Evolutionary conservation across 208 protist genomes (phyloP), one percentile per base, ranked within the genome.

Genomic region (Leishmania aethiopica): DNA sequence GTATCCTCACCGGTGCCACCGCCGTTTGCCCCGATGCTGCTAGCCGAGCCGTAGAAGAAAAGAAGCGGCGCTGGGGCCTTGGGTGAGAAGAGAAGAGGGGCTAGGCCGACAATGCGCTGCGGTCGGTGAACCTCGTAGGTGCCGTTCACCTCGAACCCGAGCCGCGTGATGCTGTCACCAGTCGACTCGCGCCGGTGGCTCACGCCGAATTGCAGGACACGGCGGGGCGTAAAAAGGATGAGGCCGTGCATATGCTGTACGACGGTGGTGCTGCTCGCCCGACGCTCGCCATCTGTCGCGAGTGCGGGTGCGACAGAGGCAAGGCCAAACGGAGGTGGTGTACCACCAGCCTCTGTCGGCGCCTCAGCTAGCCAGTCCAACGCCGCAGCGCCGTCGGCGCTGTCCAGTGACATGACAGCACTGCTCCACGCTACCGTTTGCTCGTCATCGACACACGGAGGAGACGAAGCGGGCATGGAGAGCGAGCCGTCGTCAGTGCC

Each of bases 321-420:
- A 59, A 77, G 11, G 35, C 73, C 11, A 37, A 77, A 45, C 47
- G 37, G 32, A 2, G 80, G 80, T 11, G 64, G 17, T 37, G 51
- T 45, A 13, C 73, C 47, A 13, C 73, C 47, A 42, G n/a, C n/a
- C 40, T 77, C 35, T 62, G 75, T 47, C 17, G 75, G 10, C 37
- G 37, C 40, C 19, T 19, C 80, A 10, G 70, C 81, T 7, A 85
- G 49, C 81, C 81, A 85, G 22, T 37, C 37, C 55, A 85, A 49
- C 42, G 81, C 81, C 8, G 75, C 75, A 3, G 71, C 22, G 59
- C 76, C 62, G 28, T 81, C 71, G 13, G 69, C 5, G 15, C 47
- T 69, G 37, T 85, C 60, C 59, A 85, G 37, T 32, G 81, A 75
- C 77, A 80, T 37, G 70, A 81, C 6, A 40, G 67, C 70, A 57